Percentiles rank a stretch among this genome's conserved stretches.
Evolutionary conservation across 2,329 filamentous ascomycete species (phyloP).

Genomic region (Aspergillus hiratsukae): DNA sequence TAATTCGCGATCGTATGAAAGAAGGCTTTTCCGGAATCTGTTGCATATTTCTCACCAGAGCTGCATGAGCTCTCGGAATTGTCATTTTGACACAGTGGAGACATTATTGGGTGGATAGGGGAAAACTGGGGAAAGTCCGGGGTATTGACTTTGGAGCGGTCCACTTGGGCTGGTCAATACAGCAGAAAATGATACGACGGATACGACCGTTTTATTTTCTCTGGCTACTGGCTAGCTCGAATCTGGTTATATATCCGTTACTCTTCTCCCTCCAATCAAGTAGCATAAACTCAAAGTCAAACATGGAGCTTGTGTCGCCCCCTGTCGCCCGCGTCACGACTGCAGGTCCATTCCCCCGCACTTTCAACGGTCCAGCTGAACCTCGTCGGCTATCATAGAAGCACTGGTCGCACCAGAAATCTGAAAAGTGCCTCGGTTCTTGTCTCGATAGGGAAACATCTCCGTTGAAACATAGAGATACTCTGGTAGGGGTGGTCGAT

Average conservation of each 20-base stretch:
- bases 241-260: neutral
- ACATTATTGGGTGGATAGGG: neutral
- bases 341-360: conserved; percentile 22
- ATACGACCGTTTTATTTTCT: neutral
- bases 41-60: neutral
- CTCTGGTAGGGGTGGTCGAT: neutral
- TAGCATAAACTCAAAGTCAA: neutral
- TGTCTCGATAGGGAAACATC: conserved; percentile 13
- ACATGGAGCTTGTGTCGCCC: neutral
- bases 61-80: neutral
- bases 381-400: conserved; percentile 6
- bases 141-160: neutral
- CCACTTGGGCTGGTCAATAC: neutral
- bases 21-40: neutral
- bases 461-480: conserved; percentile 9
- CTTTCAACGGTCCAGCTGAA: conserved; percentile 7
- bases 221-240: neutral
- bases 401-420: conserved; percentile 2
- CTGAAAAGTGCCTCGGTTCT: conserved; percentile 25
- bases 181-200: too few relatives aligned
- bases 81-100: neutral
- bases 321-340: conserved; percentile 1
- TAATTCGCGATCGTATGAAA: neutral
- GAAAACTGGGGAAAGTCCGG: neutral
- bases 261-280: neutral